These are phyloP conservation scores for Gryganskiella cystojenkinii DNA, from an alignment of 192 early-diverging fungal genomes.

Conservation along the genomic window DNA sequence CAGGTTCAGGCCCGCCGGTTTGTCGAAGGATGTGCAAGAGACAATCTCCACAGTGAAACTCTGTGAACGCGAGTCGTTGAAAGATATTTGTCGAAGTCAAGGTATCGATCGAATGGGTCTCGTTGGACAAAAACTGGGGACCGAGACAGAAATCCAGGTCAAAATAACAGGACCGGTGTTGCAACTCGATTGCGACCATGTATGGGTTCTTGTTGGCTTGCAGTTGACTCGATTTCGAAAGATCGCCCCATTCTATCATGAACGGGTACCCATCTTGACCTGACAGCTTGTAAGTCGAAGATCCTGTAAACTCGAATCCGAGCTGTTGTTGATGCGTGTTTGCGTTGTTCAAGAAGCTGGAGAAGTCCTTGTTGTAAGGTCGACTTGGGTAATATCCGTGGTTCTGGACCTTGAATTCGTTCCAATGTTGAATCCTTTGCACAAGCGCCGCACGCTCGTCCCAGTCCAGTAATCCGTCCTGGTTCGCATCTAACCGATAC, in stretches of 20 bases:
- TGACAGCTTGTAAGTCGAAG: constrained; percentile 20
- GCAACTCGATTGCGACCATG: neutral
- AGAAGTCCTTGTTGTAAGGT: neutral
- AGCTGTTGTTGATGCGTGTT: neutral
- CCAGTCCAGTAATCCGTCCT: constrained; percentile 36
- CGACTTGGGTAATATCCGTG: neutral
- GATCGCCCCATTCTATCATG: neutral
- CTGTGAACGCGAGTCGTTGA: constrained; percentile 37
- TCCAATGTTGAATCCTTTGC: constrained; percentile 8
- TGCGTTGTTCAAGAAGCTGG: constrained; percentile 13
- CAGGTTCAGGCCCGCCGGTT: neutral
- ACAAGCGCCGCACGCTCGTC: constrained; percentile 40
- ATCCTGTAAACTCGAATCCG: neutral
- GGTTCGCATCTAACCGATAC: constrained; percentile 43
- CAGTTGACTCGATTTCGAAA: neutral
- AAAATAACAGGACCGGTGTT: constrained; percentile 18
- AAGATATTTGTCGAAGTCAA: constrained; percentile 21
- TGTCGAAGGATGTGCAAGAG: constrained; percentile 31
- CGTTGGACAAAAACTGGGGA: constrained; percentile 11
- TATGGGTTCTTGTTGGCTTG: neutral
- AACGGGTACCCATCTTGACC: constrained; percentile 48
- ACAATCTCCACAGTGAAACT: constrained; percentile 53
- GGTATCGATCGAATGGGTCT: neutral
- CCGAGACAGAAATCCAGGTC: constrained; percentile 45
- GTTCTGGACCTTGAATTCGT: neutral